Evolutionary conservation across 192 early-diverging fungal genomes (phyloP), one percentile per base, ranked within the genome.

Genomic region (Chytriomyces sp.): DNA sequence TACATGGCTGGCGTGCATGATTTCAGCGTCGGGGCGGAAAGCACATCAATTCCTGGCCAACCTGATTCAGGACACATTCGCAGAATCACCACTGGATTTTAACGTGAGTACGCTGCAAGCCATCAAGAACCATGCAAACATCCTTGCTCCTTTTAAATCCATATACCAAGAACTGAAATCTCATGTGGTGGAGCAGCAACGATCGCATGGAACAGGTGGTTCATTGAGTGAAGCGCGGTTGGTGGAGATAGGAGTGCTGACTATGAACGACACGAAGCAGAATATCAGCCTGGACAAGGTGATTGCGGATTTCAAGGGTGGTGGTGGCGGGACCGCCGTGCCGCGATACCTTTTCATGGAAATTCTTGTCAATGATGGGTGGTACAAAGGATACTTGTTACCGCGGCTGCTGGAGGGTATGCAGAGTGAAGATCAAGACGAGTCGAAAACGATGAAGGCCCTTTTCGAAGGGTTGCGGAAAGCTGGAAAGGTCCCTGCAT

Each of bases 351-450:
- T 61, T 7, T 61, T 61, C 25, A 61, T 61, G 59, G 59, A 61
- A 33, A 61, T 61, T 30, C 34, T 61, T 3, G 34, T 61, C 10
- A 61, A 61, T 25, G 59, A 61, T 36, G 28, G 26, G 8, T 61
- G 59, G 59, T 61, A 61, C 59, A 61, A 61, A 36, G 38, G 32
- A 3, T 33, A 31, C n/a, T 61, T 61, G 32, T 36, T 61, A 17
- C 59, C 59, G 33, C 30, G 36, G 19, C 59, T 61, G 26, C 14
- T 61, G 59, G 19, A 61, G 12, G 7, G 59, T 5, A 33, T 31
- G 7, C 14, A 61, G 8, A 33, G 25, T 19, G 12, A 10, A 12
- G 7, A 30, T 7, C n/a, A 61, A 22, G 17, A 28, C 32, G 17
- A 31, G 36, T 61, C 32, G 59, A 37, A 31, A 14, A 30, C n/a